phyloP scores from a whole-genome alignment of 306 rosid genomes.

The Senna siamea region DNA sequence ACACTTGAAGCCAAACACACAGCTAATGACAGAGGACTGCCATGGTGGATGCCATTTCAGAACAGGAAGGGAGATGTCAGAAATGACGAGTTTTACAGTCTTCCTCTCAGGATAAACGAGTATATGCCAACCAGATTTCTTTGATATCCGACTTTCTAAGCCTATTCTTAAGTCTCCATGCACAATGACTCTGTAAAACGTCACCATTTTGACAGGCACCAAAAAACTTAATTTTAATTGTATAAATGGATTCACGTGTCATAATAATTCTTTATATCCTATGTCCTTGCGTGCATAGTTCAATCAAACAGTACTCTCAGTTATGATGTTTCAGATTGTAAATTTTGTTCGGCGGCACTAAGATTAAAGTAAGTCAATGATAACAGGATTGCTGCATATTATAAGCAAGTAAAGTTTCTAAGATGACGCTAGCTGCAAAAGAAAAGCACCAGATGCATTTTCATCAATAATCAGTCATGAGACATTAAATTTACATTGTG shows the following conservation, averaged over 20 bases:
- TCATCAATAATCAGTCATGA: neutral
- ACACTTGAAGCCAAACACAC: slow-evolving; percentile 64
- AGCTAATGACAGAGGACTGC: slow-evolving; percentile 69
- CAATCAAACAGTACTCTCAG: neutral
- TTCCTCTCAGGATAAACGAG: slow-evolving; percentile 68
- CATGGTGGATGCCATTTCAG: slow-evolving; percentile 91
- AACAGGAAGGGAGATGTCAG: slow-evolving; percentile 73
- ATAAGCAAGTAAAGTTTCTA: neutral
- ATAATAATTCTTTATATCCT: slow-evolving; percentile 6
- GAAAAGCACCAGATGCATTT: neutral
- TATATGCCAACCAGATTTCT: slow-evolving; percentile 68
- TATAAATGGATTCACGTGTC: slow-evolving; percentile 32
- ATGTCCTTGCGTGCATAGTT: slow-evolving; percentile 13
- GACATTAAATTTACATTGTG: neutral
- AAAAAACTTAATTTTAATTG: slow-evolving; percentile 28
- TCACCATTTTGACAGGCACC: slow-evolving; percentile 17
- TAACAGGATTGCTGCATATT: neutral
- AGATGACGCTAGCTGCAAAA: neutral
- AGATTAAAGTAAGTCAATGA: neutral
- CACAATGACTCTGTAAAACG: slow-evolving; percentile 30
- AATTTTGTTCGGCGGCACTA: too few species aligned
- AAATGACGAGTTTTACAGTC: slow-evolving; percentile 76
- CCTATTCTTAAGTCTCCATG: slow-evolving; percentile 2
- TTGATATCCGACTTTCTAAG: slow-evolving; percentile 20
- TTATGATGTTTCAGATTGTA: neutral